These are phyloP conservation scores for Acer saccharum DNA, from an alignment of 345 rosid genomes.

Conservation along the genomic window DNA sequence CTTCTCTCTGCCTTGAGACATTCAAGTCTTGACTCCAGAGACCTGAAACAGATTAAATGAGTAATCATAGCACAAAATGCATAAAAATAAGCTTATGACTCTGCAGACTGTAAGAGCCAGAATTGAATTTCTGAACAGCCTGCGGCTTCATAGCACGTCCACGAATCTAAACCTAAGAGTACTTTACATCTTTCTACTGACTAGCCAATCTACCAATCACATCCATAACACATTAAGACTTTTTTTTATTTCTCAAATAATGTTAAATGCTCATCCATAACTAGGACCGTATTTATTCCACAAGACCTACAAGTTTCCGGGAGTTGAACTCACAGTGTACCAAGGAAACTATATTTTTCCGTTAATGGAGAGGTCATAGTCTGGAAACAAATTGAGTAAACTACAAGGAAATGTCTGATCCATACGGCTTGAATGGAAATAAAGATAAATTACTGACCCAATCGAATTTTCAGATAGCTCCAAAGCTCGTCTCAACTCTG, in stretches of 20 bases:
- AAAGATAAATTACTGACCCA: constrained; percentile 52
- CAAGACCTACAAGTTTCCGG: background rate
- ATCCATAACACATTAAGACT: background rate
- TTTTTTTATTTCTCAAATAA: background rate
- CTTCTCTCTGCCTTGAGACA: constrained; percentile 59
- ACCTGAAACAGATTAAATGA: constrained; percentile 42
- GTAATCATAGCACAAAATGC: background rate
- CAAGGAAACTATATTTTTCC: background rate
- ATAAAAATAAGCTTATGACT: constrained; percentile 1
- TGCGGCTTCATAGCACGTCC: background rate
- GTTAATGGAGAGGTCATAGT: background rate
- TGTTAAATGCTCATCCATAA: background rate
- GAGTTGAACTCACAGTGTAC: background rate
- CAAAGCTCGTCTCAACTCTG: constrained; percentile 70
- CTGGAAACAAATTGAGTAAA: background rate
- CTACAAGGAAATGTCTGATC: background rate
- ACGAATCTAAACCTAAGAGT: background rate
- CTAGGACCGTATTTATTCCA: background rate
- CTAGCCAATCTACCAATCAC: background rate
- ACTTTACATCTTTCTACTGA: background rate
- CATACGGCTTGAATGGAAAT: background rate
- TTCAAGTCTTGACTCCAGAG: constrained; percentile 76
- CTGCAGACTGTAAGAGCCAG: background rate
- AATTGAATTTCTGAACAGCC: background rate
- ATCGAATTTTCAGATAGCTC: constrained; percentile 74